Evolutionary conservation across 805 yeast genomes (phyloP), one percentile per base, ranked within the genome.

Genomic region (Ogataea philodendri): DNA sequence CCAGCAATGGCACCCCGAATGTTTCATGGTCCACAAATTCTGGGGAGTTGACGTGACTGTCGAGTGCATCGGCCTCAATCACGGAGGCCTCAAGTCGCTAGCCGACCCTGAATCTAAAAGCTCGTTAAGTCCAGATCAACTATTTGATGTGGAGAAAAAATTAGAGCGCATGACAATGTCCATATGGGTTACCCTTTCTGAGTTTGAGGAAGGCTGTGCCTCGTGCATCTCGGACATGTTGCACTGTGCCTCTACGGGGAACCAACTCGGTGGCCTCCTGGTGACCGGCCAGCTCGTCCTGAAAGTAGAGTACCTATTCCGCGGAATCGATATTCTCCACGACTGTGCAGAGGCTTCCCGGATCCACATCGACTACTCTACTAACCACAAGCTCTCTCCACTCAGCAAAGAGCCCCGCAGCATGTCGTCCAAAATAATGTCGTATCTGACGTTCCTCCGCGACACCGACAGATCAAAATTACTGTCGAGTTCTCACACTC

Each of bases 1-100:
- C 40, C 95, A 89, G 59, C 95, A 87, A 57, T 93, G 99, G 99
- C 99, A 93, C 62, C 97, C 97, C 2, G 97, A 94, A 58, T 93
- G 99, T 66, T 93, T 88, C 57, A 94, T 94, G 88, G 94, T 93
- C 30, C 89, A 84, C 66, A 89, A 89, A 60, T 89, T 87, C 54
- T 93, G 98, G 98, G 88, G 87, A 55, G 95, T 89, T 14, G 74
- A 80, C 39, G 67, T 93, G 15, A 72, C 82, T 1, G 71, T 83
- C 0, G 80, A 73, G 32, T 65, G 74, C 7, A 71, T 82, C 17
- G 89, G 67, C 23, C 62, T 69, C 15, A 58, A 62, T 4, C 45
- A 47, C 22, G 32, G 48, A n/a, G 39, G 42, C 20, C 22, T 44
- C 11, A 43, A 30, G 27, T 16, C 35, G 7, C 16, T 40, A 15